Conservation (phyloP, 768 basidiomycete species). For the Hygrocybe punicea region DNA sequence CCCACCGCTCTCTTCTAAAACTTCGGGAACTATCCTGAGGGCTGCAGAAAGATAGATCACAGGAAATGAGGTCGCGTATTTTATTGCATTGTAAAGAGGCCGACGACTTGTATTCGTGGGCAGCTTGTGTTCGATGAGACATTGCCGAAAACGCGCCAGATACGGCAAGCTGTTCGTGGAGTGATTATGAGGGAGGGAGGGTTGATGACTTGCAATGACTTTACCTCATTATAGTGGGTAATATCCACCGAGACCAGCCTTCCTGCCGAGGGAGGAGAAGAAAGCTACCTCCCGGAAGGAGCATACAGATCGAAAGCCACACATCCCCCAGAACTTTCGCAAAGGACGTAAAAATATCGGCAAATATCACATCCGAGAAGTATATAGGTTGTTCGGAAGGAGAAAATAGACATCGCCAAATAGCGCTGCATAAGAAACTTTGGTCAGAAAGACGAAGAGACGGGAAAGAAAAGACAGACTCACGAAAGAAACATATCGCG, state of each 20-base stretch:
- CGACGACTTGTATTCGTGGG: conserved; percentile 62
- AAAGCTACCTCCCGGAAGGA: conserved; percentile 80
- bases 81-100: conserved; percentile 85
- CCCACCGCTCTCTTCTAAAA: conserved; percentile 48
- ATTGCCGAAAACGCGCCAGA: conserved; percentile 89
- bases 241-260: conserved; percentile 68
- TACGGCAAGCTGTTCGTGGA: conserved; percentile 69
- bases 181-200: conserved; percentile 5
- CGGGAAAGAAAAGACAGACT: conserved; percentile 32
- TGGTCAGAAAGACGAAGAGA: neutral
- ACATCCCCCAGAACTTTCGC: conserved; percentile 95
- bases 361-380: conserved; percentile 91
- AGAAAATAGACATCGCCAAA: conserved; percentile 74
- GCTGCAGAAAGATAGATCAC: conserved; percentile 93
- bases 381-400: conserved; percentile 57
- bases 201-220: conserved; percentile 11
- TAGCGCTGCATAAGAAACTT: conserved; percentile 45
- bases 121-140: conserved; percentile 74
- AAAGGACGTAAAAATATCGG: conserved; percentile 94
- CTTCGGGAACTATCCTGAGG: conserved; percentile 68
- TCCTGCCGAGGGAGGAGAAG: conserved; percentile 58
- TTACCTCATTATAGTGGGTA: conserved; percentile 87
- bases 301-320: conserved; percentile 84
- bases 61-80: conserved; percentile 96
- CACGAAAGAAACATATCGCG: conserved; percentile 77